Base-by-base conservation (phyloP, 78 protist genomes). In the Dictyostelium discoideum region DNA sequence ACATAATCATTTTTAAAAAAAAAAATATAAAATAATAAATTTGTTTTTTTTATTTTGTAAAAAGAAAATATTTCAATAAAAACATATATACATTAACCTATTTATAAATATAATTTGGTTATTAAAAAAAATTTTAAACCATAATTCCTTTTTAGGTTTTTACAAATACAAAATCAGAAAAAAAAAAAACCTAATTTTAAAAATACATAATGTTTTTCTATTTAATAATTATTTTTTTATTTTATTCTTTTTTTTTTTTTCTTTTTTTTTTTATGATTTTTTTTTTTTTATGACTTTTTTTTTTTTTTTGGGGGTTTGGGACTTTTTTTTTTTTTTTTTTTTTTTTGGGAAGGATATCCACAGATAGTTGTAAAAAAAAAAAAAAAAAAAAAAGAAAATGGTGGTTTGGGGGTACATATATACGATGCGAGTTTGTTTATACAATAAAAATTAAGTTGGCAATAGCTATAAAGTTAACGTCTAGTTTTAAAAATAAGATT, bases 401-500 rank as follows among this genome's bases (percentile, higher is more conserved):
- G 16, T 16, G 5, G 16, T 16, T 13, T 3, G n/a, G 37, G 6
- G 11, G n/a, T 54, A 54, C 16, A 54, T 54, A 54, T 54, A 54
- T 54, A 54, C 65, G 65, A 54, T 54, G 65, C n/a, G 65, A 54
- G 20, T 24, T 73, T 73, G 40, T 32, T 73, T 73, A 32, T 73
- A 73, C 79, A 73, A 73, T 73, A 32, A 29, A 67, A 24, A 67
- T 9, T 67, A 24, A 67, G 2, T 50, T 0, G 60, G 6, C 20
- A 73, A 73, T 32, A 73, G 16, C 37, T 14, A 73, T 32, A 73
- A 73, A 32, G 46, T 73, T 73, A 73, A 73, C 79, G 79, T 32
- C 79, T 73, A 73, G 46, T 81, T 20, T 85, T 93, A 16, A 54
- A 44, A n/a, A 86, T 86, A 20, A 79, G 26, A 60, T 82, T 84